These are phyloP conservation scores for Mangifera indica DNA, from an alignment of 345 rosid species.

Conservation along the genomic window DNA sequence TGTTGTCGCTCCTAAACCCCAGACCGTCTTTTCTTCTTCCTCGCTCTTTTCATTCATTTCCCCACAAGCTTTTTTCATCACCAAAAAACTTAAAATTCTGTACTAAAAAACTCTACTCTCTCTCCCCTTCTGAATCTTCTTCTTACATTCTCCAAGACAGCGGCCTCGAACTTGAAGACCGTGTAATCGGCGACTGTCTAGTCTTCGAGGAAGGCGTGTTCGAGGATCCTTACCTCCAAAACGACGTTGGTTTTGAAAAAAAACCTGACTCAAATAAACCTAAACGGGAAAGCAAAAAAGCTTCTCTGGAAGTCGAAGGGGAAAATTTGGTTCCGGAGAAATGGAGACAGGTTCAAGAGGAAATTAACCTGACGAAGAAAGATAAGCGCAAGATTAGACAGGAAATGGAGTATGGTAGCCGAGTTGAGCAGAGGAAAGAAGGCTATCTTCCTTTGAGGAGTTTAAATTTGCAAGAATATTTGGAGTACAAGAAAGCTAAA, in stretches of 20 bases:
- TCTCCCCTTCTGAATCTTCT: conserved; percentile 44
- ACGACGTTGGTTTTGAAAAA: conserved; percentile 13
- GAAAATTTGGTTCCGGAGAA: conserved; percentile 83
- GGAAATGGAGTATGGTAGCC: conserved; percentile 70
- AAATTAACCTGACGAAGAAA: conserved; percentile 77
- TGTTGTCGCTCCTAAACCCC: conserved; percentile 38
- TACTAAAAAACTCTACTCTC: conserved; percentile 28
- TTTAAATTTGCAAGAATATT: conserved; percentile 58
- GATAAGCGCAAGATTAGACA: conserved; percentile 78
- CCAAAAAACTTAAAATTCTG: conserved; percentile 27
- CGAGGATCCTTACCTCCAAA: conserved; percentile 65
- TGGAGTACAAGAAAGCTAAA: conserved; percentile 64
- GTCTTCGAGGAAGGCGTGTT: conserved; percentile 88
- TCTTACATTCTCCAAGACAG: conserved; percentile 27
- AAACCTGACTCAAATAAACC: conserved; percentile 6
- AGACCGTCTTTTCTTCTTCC: conserved; percentile 11
- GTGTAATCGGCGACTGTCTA: conserved; percentile 76
- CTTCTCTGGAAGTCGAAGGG: conserved; percentile 31
- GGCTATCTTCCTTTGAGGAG: conserved; percentile 59
- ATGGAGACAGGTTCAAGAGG: conserved; percentile 80
- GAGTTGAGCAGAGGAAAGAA: conserved; percentile 65
- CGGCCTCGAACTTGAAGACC: conserved; percentile 43
- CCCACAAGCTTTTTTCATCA: conserved; percentile 15
- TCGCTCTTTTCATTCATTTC: conserved; percentile 23
- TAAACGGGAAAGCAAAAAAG: conserved; percentile 19